Base-by-base conservation (phyloP, 2,329 filamentous ascomycete species). In the Chalara sp. region DNA sequence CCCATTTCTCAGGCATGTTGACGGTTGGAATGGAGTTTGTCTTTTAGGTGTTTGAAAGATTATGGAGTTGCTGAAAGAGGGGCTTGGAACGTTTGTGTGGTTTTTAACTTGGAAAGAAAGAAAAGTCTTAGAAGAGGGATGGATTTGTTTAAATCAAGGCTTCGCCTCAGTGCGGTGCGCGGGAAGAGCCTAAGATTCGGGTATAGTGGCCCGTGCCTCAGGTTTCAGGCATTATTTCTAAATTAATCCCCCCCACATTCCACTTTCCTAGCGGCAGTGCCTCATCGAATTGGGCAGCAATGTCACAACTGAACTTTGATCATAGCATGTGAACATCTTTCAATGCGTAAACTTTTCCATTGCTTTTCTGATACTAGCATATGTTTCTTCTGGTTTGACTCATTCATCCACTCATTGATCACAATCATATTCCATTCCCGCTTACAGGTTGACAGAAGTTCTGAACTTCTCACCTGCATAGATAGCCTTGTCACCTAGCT, bases 381-480 rank as follows among this genome's bases (percentile, higher is more conserved):
- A 40, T 51, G 32, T 45, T 54, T 48, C 40, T 35, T 48, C 30
- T 50, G 53, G 39, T 33, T 13, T 13, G 11, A 10, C 8, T 55
- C 12, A 7, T 40, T 44, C 7, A 40, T 72, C 21, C 21, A 21
- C 21, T 21, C 21, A 21, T 21, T 21, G 21, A 21, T 21, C 21
- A 3, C 21, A 21, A 21, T 21, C 21, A 21, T 21, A 21, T 21
- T 21, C 21, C 21, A 21, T n/a, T 37, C 8, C 35, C 8, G n/a
- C n/a, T 83, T 89, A 95, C 74, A 96, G 73, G 78, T 88, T 91
- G 67, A 96, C 86, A 58, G 92, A 76, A 64, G 76, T 90, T 78
- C 92, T 87, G 89, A 97, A 99, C 69, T 89, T 90, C 68, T 79
- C 75, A 63, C 93, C 93, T 63, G 92, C 91, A 71, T 92, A 99